Evolutionary conservation across 2,329 filamentous ascomycete species (phyloP).

Genomic region (Diaporthe ilicicola): DNA sequence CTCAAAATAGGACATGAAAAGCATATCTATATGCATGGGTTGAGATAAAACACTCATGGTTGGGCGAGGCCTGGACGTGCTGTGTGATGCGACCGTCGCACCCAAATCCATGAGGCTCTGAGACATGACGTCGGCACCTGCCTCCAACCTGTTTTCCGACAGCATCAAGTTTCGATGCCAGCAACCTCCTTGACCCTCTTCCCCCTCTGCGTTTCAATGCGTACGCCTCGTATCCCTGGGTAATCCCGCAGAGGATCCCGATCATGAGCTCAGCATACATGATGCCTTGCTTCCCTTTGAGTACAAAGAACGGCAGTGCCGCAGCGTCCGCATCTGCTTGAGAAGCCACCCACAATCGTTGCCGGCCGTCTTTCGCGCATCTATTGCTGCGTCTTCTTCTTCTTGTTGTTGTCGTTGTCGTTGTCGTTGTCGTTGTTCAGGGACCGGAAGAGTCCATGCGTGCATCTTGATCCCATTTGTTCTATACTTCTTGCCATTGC

Average conservation of each 20-base stretch:
- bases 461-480: not conserved
- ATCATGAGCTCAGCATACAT: not conserved
- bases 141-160: conserved; percentile 8
- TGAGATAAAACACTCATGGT: not conserved
- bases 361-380: not conserved
- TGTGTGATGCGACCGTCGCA: not conserved
- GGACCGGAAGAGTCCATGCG: not conserved
- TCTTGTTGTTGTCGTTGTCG: no score
- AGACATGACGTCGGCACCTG: conserved; percentile 26
- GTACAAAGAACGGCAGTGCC: conserved; percentile 4
- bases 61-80: not conserved
- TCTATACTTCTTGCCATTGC: not conserved
- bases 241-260: not conserved
- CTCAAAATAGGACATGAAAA: not conserved
- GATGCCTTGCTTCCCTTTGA: not conserved
- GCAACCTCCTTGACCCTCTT: not conserved
- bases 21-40: not conserved
- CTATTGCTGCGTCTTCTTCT: not conserved
- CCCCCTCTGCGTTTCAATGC: not conserved
- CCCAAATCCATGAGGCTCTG: not conserved
- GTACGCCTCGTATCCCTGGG: not conserved
- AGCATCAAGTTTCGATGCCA: not conserved
- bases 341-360: not conserved
- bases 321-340: not conserved
- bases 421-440: no score